These are phyloP conservation scores for Coniochaeta ligniaria DNA, from an alignment of 2,329 filamentous ascomycete species.

Conservation along the genomic window DNA sequence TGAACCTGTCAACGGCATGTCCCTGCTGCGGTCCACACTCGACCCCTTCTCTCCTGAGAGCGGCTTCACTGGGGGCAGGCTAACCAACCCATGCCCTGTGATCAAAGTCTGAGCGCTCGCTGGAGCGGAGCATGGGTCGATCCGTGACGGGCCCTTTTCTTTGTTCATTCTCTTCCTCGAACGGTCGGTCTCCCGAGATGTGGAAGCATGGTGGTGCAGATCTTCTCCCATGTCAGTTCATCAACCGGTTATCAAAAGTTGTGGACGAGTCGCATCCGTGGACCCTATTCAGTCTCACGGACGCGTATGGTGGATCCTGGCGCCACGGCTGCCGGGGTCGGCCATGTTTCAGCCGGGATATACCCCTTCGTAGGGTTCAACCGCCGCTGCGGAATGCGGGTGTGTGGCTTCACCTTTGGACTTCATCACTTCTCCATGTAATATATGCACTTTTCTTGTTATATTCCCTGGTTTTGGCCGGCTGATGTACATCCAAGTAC, in stretches of 20 bases:
- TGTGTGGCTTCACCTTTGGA: background rate
- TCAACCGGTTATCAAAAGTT: background rate
- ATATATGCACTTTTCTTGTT: background rate
- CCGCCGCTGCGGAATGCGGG: background rate
- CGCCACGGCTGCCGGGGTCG: background rate
- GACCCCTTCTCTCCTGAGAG: background rate
- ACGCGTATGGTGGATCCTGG: background rate
- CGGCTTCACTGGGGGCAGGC: background rate
- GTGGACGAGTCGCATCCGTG: background rate
- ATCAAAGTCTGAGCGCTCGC: background rate
- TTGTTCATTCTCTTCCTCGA: background rate
- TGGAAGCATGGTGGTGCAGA: background rate
- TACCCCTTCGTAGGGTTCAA: background rate
- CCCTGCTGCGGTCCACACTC: background rate
- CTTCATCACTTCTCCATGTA: background rate
- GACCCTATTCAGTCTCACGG: background rate
- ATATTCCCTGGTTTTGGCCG: background rate
- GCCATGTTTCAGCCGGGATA: background rate
- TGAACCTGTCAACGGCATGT: background rate
- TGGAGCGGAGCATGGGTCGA: background rate
- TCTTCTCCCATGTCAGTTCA: background rate
- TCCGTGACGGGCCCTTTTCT: background rate
- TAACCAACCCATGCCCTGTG: background rate
- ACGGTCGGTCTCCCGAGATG: background rate
- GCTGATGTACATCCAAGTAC: background rate